Percentiles rank a stretch among this genome's conserved stretches.
Evolutionary conservation across 768 basidiomycete genomes (phyloP).

Genomic region (Wakefieldia striispora): DNA sequence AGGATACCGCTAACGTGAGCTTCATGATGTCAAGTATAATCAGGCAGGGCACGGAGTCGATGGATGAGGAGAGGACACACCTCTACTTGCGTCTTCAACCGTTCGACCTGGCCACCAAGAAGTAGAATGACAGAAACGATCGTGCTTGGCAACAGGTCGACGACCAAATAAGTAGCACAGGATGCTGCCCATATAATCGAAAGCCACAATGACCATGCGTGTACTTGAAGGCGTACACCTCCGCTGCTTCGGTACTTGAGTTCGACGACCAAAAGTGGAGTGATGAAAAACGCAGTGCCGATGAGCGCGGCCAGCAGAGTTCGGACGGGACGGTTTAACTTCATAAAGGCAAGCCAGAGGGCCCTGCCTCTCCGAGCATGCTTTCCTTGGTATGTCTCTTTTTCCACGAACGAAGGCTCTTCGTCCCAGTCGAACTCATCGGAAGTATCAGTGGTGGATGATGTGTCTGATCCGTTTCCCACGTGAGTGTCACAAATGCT

Average conservation of each 20-base stretch:
- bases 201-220: constrained; percentile 66
- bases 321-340: constrained; percentile 57
- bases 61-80: constrained; percentile 33
- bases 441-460: constrained; percentile 51
- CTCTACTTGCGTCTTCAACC: constrained; percentile 67
- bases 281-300: constrained; percentile 62
- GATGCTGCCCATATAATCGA: constrained; percentile 63
- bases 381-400: constrained; percentile 21
- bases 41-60: neutral
- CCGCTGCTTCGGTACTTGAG: constrained; percentile 51
- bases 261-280: constrained; percentile 68
- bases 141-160: constrained; percentile 59
- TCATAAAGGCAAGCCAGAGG: constrained; percentile 65
- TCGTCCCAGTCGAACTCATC: constrained; percentile 80
- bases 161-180: constrained; percentile 59
- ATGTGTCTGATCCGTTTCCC: constrained; percentile 34
- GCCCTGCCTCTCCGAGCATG: constrained; percentile 63
- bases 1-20: constrained; percentile 65
- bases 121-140: constrained; percentile 53
- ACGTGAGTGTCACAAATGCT: constrained; percentile 8
- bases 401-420: constrained; percentile 37
- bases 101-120: constrained; percentile 61
- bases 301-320: constrained; percentile 57
- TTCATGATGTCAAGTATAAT: constrained; percentile 25
- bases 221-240: constrained; percentile 51